Evolutionary conservation across 805 yeast species (phyloP).

Genomic region (Kodamaea sagamina): DNA sequence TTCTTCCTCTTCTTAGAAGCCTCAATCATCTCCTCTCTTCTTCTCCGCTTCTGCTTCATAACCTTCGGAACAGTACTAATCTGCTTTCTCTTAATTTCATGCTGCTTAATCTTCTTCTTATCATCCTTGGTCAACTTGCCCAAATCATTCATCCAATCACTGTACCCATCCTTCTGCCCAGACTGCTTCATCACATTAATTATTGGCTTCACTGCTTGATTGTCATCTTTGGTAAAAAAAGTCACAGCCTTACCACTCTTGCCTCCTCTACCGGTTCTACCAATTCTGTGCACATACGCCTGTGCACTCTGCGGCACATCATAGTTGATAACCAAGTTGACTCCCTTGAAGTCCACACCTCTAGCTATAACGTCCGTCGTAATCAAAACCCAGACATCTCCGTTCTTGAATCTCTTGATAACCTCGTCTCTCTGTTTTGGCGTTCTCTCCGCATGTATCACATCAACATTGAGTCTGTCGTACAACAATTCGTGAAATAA

Average conservation of each 20-base stretch:
- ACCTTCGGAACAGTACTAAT: constrained; percentile 84
- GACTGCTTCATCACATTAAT: constrained; percentile 95
- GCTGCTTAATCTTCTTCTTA: constrained; percentile 58
- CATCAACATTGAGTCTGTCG: constrained; percentile 91
- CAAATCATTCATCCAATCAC: constrained; percentile 79
- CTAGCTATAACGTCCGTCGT: constrained; percentile 96
- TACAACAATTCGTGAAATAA: constrained; percentile 89
- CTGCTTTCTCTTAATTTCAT: constrained; percentile 62
- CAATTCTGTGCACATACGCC: constrained; percentile 95
- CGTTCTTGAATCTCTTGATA: constrained; percentile 80
- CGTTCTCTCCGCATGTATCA: constrained; percentile 92
- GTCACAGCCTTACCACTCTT: constrained; percentile 85
- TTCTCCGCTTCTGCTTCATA: constrained; percentile 62
- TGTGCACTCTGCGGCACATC: constrained; percentile 95
- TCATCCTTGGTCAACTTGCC: constrained; percentile 64
- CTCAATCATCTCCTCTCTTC: constrained; percentile 68
- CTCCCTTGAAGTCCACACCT: constrained; percentile 97
- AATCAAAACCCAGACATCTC: constrained; percentile 93
- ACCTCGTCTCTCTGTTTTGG: constrained; percentile 83
- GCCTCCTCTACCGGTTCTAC: constrained; percentile 98
- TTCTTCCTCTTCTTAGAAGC: constrained; percentile 67
- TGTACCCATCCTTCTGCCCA: constrained; percentile 63
- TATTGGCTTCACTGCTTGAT: constrained; percentile 72
- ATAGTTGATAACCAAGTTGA: constrained; percentile 89
- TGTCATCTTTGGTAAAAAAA: constrained; percentile 89